Conservation (phyloP, 2,329 filamentous ascomycete species). For the Fusarium sp. region DNA sequence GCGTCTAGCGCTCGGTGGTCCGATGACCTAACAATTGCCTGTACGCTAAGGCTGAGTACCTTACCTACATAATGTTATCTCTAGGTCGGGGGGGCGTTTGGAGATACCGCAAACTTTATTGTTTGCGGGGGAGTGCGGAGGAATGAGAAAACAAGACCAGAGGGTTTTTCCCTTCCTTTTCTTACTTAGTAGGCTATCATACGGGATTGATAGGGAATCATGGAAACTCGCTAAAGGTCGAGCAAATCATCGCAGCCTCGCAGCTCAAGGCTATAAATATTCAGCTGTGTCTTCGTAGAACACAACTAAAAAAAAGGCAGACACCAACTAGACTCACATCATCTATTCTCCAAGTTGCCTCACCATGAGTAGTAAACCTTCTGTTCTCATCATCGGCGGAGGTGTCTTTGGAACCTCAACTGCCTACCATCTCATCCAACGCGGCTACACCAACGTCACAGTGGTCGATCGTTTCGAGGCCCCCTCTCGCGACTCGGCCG, state of each 20-base stretch:
- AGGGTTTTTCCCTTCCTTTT: neutral
- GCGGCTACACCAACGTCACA: conserved; percentile 57
- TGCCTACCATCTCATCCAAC: conserved; percentile 54
- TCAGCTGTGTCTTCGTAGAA: neutral
- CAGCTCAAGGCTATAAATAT: neutral
- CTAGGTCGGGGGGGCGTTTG: neutral
- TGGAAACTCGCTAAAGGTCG: neutral
- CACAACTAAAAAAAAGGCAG: neutral
- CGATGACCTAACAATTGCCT: neutral
- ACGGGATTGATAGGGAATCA: neutral
- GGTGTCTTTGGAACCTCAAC: conserved; percentile 63
- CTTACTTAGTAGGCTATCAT: neutral
- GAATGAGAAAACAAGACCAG: conserved; percentile 5
- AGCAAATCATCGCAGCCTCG: neutral
- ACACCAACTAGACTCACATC: neutral
- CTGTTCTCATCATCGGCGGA: conserved; percentile 53
- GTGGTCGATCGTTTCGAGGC: conserved; percentile 54
- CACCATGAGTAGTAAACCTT: conserved; percentile 42
- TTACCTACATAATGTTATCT: neutral
- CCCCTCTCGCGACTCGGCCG: conserved; percentile 61
- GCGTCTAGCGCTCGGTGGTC: neutral
- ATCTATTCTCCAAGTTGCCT: neutral
- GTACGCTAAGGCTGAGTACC: neutral
- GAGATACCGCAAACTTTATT: neutral
- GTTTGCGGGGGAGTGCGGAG: conserved; percentile 1